A percentile compares a stretch with the other conserved stretches of the same genome.
Conservation (phyloP, 164 flowering plant species). For the Berberis thunbergii region DNA sequence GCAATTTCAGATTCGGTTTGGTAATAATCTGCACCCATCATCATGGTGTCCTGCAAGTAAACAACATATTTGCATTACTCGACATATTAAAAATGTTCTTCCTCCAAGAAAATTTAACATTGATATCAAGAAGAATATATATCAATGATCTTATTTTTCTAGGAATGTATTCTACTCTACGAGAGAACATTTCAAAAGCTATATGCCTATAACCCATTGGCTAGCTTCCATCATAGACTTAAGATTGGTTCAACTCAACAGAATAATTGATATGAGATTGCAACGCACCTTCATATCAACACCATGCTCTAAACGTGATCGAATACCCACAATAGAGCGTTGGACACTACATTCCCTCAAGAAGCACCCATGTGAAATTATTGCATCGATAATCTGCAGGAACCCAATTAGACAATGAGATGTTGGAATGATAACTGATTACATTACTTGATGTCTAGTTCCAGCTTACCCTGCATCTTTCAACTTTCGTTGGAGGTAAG, state of each 20-base stretch:
- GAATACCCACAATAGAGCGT: conserved; percentile 78
- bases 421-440: neutral
- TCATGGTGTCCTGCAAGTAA: conserved; percentile 73
- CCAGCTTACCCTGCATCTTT: conserved; percentile 67
- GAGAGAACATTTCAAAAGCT: no score
- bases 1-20: conserved; percentile 95
- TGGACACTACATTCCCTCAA: conserved; percentile 72
- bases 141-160: no score
- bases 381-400: conserved; percentile 72
- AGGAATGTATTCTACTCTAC: no score
- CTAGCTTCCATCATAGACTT: no score
- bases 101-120: neutral
- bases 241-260: no score
- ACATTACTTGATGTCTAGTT: neutral
- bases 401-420: conserved; percentile 12
- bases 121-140: no score
- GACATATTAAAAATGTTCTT: neutral
- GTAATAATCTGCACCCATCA: conserved; percentile 99
- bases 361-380: conserved; percentile 95
- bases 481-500: conserved; percentile 89
- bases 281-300: conserved; percentile 60
- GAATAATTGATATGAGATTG: neutral
- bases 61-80: neutral
- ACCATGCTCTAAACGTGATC: conserved; percentile 82
- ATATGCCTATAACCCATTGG: no score